phyloP scores from a whole-genome alignment of 1,284 basidiomycete species.

The Ceraceosorus guamensis region DNA sequence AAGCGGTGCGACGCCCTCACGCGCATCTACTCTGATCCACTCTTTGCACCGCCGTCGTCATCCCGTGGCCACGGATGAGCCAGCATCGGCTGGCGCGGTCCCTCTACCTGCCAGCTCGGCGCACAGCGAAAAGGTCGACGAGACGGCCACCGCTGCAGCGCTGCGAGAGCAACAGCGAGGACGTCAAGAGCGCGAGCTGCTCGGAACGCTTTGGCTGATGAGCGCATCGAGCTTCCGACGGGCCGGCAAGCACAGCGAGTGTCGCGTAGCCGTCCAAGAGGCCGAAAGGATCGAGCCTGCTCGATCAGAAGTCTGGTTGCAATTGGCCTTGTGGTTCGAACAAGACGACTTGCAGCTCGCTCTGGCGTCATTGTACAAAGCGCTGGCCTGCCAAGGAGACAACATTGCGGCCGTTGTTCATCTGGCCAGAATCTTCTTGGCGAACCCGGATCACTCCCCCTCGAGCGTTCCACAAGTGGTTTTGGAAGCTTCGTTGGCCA shows the following conservation, averaged over 20 bases:
- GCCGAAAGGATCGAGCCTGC: slow-evolving; percentile 81
- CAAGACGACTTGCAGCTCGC: slow-evolving; percentile 17
- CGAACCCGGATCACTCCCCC: background rate
- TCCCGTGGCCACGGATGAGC: background rate
- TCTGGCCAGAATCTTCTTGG: slow-evolving; percentile 38
- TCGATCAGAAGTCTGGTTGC: slow-evolving; percentile 87
- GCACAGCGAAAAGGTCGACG: slow-evolving; percentile 10
- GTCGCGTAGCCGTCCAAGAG: slow-evolving; percentile 83
- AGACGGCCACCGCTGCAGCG: slow-evolving; percentile 12
- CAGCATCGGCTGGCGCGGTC: background rate
- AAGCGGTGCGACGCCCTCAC: background rate
- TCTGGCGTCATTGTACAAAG: slow-evolving; percentile 45
- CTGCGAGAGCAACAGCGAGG: slow-evolving; percentile 15
- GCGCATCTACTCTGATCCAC: background rate
- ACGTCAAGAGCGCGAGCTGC: slow-evolving; percentile 35
- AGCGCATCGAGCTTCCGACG: slow-evolving; percentile 87
- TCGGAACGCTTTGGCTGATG: slow-evolving; percentile 87
- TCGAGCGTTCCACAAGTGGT: background rate
- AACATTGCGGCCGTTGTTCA: slow-evolving; percentile 40
- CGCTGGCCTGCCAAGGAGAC: slow-evolving; percentile 33
- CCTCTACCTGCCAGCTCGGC: slow-evolving; percentile 14
- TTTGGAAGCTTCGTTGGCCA: too few species aligned
- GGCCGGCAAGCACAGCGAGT: slow-evolving; percentile 78
- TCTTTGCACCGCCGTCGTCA: background rate
- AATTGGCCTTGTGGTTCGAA: slow-evolving; percentile 50